Evolutionary conservation across 306 rosid species (phyloP).

Genomic region (Senna tora): DNA sequence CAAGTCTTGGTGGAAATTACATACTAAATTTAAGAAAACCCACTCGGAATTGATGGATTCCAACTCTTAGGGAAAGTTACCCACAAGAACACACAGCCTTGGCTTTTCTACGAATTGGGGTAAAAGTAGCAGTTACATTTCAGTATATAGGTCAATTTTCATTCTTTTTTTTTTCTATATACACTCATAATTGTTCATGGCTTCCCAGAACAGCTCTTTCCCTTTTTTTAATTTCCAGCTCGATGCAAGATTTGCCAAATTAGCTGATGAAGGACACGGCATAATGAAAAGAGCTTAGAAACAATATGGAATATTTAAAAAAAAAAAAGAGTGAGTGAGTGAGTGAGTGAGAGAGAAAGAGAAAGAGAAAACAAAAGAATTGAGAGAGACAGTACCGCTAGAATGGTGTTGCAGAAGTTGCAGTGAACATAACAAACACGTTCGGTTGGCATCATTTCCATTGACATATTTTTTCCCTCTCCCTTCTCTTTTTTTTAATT

Average conservation of each 20-base stretch:
- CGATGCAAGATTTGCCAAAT: slow-evolving; percentile 44
- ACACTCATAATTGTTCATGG: slow-evolving; percentile 9
- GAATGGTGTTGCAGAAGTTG: slow-evolving; percentile 99
- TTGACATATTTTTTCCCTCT: slow-evolving; percentile 58
- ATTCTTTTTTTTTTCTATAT: not conserved
- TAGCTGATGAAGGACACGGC: slow-evolving; percentile 44
- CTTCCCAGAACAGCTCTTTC: slow-evolving; percentile 33
- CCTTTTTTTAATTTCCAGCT: slow-evolving; percentile 35
- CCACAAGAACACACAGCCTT: slow-evolving; percentile 20
- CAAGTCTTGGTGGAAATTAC: slow-evolving; percentile 16
- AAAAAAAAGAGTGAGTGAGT: not conserved
- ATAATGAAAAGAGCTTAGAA: slow-evolving; percentile 34
- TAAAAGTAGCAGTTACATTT: slow-evolving; percentile 21
- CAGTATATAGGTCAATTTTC: slow-evolving; percentile 9
- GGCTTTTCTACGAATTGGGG: slow-evolving; percentile 29
- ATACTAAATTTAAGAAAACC: slow-evolving; percentile 20
- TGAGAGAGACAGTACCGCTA: slow-evolving; percentile 75
- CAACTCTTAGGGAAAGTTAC: slow-evolving; percentile 28
- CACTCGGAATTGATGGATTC: slow-evolving; percentile 27
- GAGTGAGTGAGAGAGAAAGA: slow-evolving; percentile 22
- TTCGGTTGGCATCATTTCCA: slow-evolving; percentile 94
- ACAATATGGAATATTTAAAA: slow-evolving; percentile 25
- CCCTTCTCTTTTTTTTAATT: slow-evolving; percentile 27
- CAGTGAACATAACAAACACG: slow-evolving; percentile 99
- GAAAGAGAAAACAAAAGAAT: slow-evolving; percentile 37